Percentiles rank a stretch among this genome's conserved stretches.
Evolutionary conservation across 2,329 filamentous ascomycete genomes (phyloP).

Genomic region (Phyllosticta paracitricarpa): DNA sequence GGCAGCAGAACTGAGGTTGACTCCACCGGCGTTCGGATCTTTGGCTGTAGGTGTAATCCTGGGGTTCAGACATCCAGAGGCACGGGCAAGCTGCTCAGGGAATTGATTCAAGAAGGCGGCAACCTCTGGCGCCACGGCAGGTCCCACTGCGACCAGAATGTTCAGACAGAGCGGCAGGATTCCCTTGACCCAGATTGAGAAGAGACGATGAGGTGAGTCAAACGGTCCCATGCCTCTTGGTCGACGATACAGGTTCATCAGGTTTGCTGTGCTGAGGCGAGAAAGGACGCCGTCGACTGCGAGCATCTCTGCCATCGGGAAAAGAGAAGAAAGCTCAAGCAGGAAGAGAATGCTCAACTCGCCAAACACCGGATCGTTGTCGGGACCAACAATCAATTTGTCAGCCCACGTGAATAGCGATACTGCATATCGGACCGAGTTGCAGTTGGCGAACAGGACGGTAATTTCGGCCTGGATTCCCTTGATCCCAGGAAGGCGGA

Average conservation of each 20-base stretch:
- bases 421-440: constrained; percentile 68
- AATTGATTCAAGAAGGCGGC: constrained; percentile 85
- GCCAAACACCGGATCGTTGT: constrained; percentile 81
- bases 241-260: constrained; percentile 66
- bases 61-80: constrained; percentile 61
- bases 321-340: constrained; percentile 74
- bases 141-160: constrained; percentile 69
- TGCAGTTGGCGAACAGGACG: constrained; percentile 45
- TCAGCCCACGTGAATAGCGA: constrained; percentile 93
- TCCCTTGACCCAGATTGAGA: constrained; percentile 81
- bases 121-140: constrained; percentile 74
- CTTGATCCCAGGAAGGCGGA: constrained; percentile 66
- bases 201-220: constrained; percentile 65
- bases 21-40: constrained; percentile 44
- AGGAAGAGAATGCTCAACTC: constrained; percentile 86
- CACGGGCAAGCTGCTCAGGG: constrained; percentile 63
- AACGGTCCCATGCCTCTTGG: constrained; percentile 65
- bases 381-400: constrained; percentile 52
- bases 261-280: constrained; percentile 66
- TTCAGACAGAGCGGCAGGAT: constrained; percentile 84
- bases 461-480: constrained; percentile 46
- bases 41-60: constrained; percentile 32
- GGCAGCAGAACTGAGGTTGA: constrained; percentile 63
- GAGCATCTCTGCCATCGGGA: constrained; percentile 75
- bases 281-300: constrained; percentile 77